Conservation (phyloP, 2,329 filamentous ascomycete genomes). For the Blumeria graminis region DNA sequence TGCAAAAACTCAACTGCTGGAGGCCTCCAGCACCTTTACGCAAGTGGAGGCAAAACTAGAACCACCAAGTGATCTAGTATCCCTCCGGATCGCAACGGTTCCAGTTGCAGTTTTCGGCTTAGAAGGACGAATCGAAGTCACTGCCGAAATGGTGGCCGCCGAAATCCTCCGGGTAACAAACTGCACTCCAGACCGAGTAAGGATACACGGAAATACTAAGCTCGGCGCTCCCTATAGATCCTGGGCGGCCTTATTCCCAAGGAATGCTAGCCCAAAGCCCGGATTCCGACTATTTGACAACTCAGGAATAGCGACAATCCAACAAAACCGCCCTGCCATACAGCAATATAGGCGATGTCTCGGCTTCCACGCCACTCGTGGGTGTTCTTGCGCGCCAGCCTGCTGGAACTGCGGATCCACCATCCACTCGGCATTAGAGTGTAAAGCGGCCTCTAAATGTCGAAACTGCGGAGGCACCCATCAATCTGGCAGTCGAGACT, state of each 20-base stretch:
- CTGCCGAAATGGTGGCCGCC: not conserved
- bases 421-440: no score
- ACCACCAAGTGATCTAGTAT: not conserved
- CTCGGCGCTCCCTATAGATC: not conserved
- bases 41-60: no score
- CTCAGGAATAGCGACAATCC: not conserved
- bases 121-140: not conserved
- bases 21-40: no score
- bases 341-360: no score
- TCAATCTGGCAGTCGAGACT: no score
- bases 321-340: no score
- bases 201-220: not conserved
- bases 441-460: no score
- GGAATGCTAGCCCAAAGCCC: not conserved
- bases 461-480: no score
- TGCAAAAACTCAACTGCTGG: no score
- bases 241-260: not conserved
- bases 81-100: not conserved
- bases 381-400: no score
- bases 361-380: no score
- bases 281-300: not conserved
- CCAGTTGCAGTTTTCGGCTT: not conserved
- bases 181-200: not conserved
- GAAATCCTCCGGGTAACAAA: not conserved
- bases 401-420: no score